These are phyloP conservation scores for Ogataea dorogensis DNA, from an alignment of 805 yeast species.

Conservation along the genomic window DNA sequence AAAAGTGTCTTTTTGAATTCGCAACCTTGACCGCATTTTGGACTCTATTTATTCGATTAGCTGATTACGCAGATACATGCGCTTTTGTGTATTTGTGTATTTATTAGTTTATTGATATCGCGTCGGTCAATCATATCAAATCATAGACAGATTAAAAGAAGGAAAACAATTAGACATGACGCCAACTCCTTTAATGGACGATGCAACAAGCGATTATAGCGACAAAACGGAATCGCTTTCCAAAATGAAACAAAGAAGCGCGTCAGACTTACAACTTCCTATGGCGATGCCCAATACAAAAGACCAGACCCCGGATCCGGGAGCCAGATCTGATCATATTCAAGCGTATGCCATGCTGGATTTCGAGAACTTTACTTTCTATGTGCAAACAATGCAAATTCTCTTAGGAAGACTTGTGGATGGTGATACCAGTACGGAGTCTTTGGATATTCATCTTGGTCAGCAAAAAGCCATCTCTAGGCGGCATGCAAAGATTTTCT, in stretches of 20 bases:
- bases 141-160: slow-evolving; percentile 1
- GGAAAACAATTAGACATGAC: slow-evolving; percentile 3
- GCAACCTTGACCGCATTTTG: neutral
- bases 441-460: slow-evolving; percentile 91
- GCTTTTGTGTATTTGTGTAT: slow-evolving; percentile 9
- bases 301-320: slow-evolving; percentile 7
- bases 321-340: slow-evolving; percentile 33
- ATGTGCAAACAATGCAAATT: slow-evolving; percentile 94
- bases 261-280: slow-evolving; percentile 17
- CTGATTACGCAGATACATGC: slow-evolving; percentile 5
- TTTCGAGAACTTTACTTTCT: slow-evolving; percentile 89
- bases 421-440: slow-evolving; percentile 49
- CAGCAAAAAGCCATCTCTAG: slow-evolving; percentile 91
- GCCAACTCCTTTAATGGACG: slow-evolving; percentile 6
- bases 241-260: slow-evolving; percentile 13
- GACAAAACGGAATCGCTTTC: neutral
- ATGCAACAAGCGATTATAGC: slow-evolving; percentile 1
- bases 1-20: slow-evolving; percentile 1
- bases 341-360: slow-evolving; percentile 77
- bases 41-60: neutral
- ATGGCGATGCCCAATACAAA: slow-evolving; percentile 38
- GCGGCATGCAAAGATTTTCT: slow-evolving; percentile 92
- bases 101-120: neutral
- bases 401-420: slow-evolving; percentile 87
- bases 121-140: slow-evolving; percentile 1